Evolutionary conservation across 805 yeast species (phyloP), one percentile per base, ranked within the genome.

Genomic region (Saturnispora bothae): DNA sequence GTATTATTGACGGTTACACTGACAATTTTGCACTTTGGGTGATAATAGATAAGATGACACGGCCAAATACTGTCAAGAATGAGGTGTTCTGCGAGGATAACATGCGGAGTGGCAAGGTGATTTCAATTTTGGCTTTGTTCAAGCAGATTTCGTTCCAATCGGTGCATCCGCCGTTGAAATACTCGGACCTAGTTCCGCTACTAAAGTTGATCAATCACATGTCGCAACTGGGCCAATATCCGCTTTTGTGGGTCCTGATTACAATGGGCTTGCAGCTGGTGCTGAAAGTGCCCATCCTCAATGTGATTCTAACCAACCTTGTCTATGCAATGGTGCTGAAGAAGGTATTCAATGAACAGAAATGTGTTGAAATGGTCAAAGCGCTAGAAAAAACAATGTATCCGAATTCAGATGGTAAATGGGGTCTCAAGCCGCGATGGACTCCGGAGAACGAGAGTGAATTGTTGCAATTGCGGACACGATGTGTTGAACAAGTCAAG

Each of bases 341-440:
- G n/a, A n/a, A n/a, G n/a, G n/a, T n/a, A n/a, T n/a, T n/a, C n/a
- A n/a, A n/a, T n/a, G n/a, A n/a, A n/a, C n/a, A n/a, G n/a, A 21
- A 89, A 81, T 50, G 66, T 81, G 67, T 60, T 63, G 32, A 85
- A 82, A 48, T 76, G 84, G 48, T 61, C 70, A 28, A 61, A 65
- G 23, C 78, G 80, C n/a, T n/a, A n/a, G n/a, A n/a, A n/a, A n/a
- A n/a, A n/a, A 63, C 21, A 77, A 85, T 2, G 59, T 82, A 40
- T 14, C 35, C 35, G 22, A 16, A 16, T 13, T 6, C 12, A 15
- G 28, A 21, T 16, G 15, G 15, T n/a, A 17, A 31, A 26, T 37
- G 40, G 40, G 40, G 35, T 14, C 19, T 37, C 25, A 37, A 37
- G 14, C 35, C 40, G 19, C 15, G 40, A 12, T 37, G 35, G 35